These are phyloP conservation scores for Coccomyxa sp. DNA, from an alignment of 139 green algal species.

Conservation along the genomic window DNA sequence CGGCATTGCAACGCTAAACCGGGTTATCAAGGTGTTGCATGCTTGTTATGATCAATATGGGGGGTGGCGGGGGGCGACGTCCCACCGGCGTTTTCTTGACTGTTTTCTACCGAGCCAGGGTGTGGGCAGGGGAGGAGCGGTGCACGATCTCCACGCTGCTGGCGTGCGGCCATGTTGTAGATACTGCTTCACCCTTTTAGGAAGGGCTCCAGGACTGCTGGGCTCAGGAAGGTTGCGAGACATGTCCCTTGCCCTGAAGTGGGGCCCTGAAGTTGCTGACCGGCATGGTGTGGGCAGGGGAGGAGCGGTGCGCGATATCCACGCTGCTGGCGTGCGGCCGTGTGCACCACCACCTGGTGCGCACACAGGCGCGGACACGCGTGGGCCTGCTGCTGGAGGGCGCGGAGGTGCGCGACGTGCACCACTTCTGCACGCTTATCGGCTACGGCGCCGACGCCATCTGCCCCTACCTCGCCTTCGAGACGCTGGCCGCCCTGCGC, in stretches of 20 bases:
- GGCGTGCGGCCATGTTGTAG: conserved; percentile 77
- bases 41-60: too few species aligned
- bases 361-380: conserved; percentile 24
- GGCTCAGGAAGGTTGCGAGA: too few species aligned
- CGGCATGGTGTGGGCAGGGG: background rate
- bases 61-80: too few species aligned
- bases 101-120: too few species aligned
- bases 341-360: conserved; percentile 88
- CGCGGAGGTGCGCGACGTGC: conserved; percentile 42
- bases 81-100: too few species aligned
- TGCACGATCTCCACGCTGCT: conserved; percentile 76
- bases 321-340: conserved; percentile 78
- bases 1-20: too few species aligned
- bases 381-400: conserved; percentile 12
- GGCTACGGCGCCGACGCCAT: conserved; percentile 91
- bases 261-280: too few species aligned
- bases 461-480: conserved; percentile 91
- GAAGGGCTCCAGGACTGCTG: too few species aligned
- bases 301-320: conserved; percentile 71
- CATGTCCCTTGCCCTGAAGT: too few species aligned
- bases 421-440: conserved; percentile 92
- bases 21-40: too few species aligned
- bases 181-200: too few species aligned
- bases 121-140: conserved; percentile 30
- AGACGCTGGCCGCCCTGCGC: conserved; percentile 73